Percentiles rank a stretch among this genome's conserved stretches.
These are phyloP conservation scores for Chloromonas sp. DNA, from an alignment of 163 green algal species.

Conservation along the genomic window DNA sequence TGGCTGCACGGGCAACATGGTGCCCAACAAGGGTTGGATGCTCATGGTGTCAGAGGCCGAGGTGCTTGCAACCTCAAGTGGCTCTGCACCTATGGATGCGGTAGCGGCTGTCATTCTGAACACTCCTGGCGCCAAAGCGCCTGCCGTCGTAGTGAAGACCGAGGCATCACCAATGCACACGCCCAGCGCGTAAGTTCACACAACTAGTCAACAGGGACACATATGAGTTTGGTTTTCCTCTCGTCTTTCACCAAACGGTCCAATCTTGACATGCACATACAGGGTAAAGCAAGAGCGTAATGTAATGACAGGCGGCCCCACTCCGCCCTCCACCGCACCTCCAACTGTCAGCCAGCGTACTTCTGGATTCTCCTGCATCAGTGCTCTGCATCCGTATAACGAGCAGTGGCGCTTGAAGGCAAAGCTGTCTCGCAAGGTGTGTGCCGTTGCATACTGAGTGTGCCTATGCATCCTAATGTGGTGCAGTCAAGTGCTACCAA, in stretches of 20 bases:
- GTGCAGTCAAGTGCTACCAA: neutral
- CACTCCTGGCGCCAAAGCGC: neutral
- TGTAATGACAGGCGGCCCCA: neutral
- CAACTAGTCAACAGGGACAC: neutral
- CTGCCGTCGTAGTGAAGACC: neutral
- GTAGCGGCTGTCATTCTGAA: neutral
- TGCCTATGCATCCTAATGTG: neutral
- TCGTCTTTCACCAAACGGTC: neutral
- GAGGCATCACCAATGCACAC: neutral
- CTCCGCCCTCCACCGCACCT: neutral
- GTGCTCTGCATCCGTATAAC: slow-evolving; percentile 74
- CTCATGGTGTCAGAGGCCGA: slow-evolving; percentile 14
- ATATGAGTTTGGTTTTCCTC: neutral
- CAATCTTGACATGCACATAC: neutral
- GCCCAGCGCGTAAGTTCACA: neutral
- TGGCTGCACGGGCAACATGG: slow-evolving; percentile 9
- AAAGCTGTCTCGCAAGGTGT: slow-evolving; percentile 56
- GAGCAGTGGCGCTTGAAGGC: slow-evolving; percentile 76
- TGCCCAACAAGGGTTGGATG: slow-evolving; percentile 7
- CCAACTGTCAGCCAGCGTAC: neutral
- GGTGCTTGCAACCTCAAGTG: neutral
- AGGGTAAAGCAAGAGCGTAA: neutral
- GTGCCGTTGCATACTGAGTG: neutral
- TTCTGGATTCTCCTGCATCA: slow-evolving; percentile 27
- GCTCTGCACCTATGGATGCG: neutral